Evolutionary conservation across 495 filamentous ascomycete species (phyloP), one percentile per base, ranked within the genome.

Genomic region (Halenospora varia): DNA sequence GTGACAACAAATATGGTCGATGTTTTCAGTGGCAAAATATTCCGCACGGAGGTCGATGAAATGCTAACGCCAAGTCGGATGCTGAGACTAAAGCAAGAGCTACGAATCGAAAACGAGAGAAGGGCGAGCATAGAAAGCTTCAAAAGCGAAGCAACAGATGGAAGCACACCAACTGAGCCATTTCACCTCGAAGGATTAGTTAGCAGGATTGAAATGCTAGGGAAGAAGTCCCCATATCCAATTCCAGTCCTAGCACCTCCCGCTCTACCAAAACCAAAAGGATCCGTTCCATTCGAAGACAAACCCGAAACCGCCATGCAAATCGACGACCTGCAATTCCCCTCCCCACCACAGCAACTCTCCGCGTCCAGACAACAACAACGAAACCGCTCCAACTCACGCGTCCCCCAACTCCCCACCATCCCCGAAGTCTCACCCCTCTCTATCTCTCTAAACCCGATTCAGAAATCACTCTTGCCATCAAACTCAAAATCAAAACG

Each of bases 11-110:
- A 76, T 57, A 73, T 80, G 55, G 73, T 71, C 17, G 77, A 77
- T 48, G 55, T 78, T 1, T 72, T 80, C 51, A 59, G 55, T 55
- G 63, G 72, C 18, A 72, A 66, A 48, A 59, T 71, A 20, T 80
- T 82, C 54, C 68, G 68, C 19, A 66, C 75, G 22, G 76, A 81
- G 55, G 78, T 67, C 9, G 76, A 82, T 50, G 77, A 82, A 66
- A 79, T 80, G 75, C 71, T 81, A 9, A 76, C 71, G 11, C 67
- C 75, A 41, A 29, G 40, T 3, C 54, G 53, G 48, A 59, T 57
- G 13, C 39, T 53, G 25, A 41, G 48, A n/a, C 11, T 55, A 1
- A 23, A 10, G 15, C 25, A 44, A 23, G 48, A 35, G 26, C 20
- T 45, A 13, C 25, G 24, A 26, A 6, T 35, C n/a, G 20, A 56